A percentile compares a stretch with the other conserved stretches of the same genome.
Evolutionary conservation across 306 rosid species (phyloP).

Genomic region (Cicer chorassanicum): DNA sequence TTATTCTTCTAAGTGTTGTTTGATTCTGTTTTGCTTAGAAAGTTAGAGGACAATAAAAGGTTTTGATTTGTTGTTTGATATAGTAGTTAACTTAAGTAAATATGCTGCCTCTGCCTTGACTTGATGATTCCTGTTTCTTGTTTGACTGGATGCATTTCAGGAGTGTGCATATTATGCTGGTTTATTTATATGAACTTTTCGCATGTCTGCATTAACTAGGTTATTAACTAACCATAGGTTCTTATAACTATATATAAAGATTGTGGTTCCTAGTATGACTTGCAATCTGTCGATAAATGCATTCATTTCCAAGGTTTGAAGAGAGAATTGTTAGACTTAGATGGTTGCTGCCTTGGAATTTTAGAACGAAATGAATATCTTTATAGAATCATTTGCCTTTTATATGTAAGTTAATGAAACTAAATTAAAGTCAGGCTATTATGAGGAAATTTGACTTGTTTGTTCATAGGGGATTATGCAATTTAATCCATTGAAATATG

Average conservation of each 20-base stretch:
- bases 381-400: background rate
- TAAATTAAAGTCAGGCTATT: background rate
- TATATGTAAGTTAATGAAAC: background rate
- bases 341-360: too few species aligned
- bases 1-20: too few species aligned
- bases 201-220: background rate
- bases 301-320: too few species aligned
- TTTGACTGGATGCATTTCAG: constrained; percentile 23
- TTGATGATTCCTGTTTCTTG: constrained; percentile 13
- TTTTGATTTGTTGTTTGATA: too few species aligned
- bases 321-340: too few species aligned
- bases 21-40: too few species aligned
- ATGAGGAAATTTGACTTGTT: constrained; percentile 29
- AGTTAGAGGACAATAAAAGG: too few species aligned
- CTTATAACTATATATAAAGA: background rate
- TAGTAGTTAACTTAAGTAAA: too few species aligned
- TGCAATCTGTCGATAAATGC: background rate
- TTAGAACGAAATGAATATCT: too few species aligned
- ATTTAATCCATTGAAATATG: constrained; percentile 27
- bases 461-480: constrained; percentile 31
- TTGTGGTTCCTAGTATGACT: constrained; percentile 7
- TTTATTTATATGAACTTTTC: background rate
- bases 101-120: constrained; percentile 6
- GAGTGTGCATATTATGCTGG: constrained; percentile 27
- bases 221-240: background rate